Conservation (phyloP, 305 asterid species). For the Nicotiana rustica region DNA sequence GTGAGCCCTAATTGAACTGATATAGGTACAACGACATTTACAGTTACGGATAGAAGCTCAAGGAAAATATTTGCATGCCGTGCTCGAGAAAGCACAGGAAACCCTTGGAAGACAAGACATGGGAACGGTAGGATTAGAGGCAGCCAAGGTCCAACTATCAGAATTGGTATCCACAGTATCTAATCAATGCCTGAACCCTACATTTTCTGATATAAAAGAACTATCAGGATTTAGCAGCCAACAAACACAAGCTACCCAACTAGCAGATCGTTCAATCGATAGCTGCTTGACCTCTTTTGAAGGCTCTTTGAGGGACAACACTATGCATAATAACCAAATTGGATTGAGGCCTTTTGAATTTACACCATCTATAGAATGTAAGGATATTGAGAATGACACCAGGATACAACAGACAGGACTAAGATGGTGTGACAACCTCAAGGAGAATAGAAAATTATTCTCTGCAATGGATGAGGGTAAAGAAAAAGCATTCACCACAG, state of each 20-base stretch:
- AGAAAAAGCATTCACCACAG: slow-evolving; percentile 46
- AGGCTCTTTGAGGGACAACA: slow-evolving; percentile 61
- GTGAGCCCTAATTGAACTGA: slow-evolving; percentile 40
- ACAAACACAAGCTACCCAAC: slow-evolving; percentile 56
- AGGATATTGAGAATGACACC: slow-evolving; percentile 46
- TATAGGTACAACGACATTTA: slow-evolving; percentile 90
- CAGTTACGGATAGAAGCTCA: slow-evolving; percentile 95
- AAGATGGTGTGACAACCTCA: slow-evolving; percentile 65
- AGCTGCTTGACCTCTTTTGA: slow-evolving; percentile 86
- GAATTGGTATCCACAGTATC: slow-evolving; percentile 83
- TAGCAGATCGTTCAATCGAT: slow-evolving; percentile 69
- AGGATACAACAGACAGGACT: slow-evolving; percentile 48
- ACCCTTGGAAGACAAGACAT: slow-evolving; percentile 80
- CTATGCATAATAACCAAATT: slow-evolving; percentile 52
- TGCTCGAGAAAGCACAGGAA: slow-evolving; percentile 95
- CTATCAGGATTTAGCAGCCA: slow-evolving; percentile 60
- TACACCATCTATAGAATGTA: slow-evolving; percentile 46
- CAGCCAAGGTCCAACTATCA: slow-evolving; percentile 81
- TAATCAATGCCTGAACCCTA: slow-evolving; percentile 74
- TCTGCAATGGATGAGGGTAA: slow-evolving; percentile 49
- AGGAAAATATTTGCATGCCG: slow-evolving; percentile 88
- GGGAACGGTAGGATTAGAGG: slow-evolving; percentile 76
- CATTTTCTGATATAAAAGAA: slow-evolving; percentile 67
- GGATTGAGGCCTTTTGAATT: slow-evolving; percentile 50
- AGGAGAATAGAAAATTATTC: slow-evolving; percentile 47